Percentiles rank a stretch among this genome's conserved stretches.
These are phyloP conservation scores for Cylindrodendrum hubeiense DNA, from an alignment of 2,329 filamentous ascomycete species.

Conservation along the genomic window DNA sequence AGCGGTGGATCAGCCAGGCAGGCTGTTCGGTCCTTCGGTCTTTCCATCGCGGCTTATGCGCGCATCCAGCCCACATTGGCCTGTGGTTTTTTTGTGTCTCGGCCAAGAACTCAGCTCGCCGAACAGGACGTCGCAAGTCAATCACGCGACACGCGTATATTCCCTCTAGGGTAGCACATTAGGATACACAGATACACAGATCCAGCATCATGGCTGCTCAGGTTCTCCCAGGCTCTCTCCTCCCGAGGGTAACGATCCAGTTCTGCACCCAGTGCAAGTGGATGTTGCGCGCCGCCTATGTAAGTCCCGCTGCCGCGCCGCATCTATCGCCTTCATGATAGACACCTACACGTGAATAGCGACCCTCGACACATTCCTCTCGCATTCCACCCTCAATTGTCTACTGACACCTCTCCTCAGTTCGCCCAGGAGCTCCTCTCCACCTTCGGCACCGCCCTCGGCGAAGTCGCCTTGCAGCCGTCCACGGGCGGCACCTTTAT, in stretches of 20 bases:
- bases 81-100: neutral
- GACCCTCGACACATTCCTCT: neutral
- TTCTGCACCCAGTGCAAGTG: slow-evolving; percentile 96
- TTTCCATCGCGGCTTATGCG: neutral
- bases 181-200: neutral
- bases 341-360: neutral
- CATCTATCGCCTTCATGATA: neutral
- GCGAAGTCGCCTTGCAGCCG: slow-evolving; percentile 89
- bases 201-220: slow-evolving; percentile 29
- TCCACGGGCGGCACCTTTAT: slow-evolving; percentile 86
- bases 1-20: neutral
- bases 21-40: neutral
- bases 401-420: slow-evolving; percentile 57
- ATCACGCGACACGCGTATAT: neutral
- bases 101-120: neutral
- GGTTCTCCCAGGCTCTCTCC: slow-evolving; percentile 27
- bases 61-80: neutral
- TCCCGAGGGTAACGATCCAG: slow-evolving; percentile 84
- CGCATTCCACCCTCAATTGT: neutral
- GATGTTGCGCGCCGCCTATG: slow-evolving; percentile 89
- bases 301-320: slow-evolving; percentile 56
- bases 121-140: neutral
- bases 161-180: neutral
- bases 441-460: slow-evolving; percentile 86
- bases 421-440: slow-evolving; percentile 96